Percentiles rank a stretch among this genome's conserved stretches.
Evolutionary conservation across 306 rosid genomes (phyloP).

Genomic region (Acacia melanoxylon): DNA sequence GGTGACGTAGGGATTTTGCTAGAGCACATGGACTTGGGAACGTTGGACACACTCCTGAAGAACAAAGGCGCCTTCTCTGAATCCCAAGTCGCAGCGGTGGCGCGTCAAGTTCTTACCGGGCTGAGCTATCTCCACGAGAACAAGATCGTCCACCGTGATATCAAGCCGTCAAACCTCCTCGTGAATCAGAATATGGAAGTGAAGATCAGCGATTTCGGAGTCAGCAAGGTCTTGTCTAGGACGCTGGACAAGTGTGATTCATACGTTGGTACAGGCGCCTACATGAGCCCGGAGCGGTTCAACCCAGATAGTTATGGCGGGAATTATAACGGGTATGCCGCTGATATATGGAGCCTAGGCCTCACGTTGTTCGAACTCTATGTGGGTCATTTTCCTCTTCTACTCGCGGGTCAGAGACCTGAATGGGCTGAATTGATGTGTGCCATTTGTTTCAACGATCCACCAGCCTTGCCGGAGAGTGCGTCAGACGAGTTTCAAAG

Average conservation of each 20-base stretch:
- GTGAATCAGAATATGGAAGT: slow-evolving; percentile 57
- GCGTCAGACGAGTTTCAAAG: slow-evolving; percentile 58
- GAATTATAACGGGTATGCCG: slow-evolving; percentile 73
- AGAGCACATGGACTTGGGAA: slow-evolving; percentile 79
- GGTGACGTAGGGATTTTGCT: slow-evolving; percentile 71
- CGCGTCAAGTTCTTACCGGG: slow-evolving; percentile 67
- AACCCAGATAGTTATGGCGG: slow-evolving; percentile 83
- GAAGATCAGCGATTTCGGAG: slow-evolving; percentile 85
- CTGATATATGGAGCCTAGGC: slow-evolving; percentile 90
- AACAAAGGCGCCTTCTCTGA: slow-evolving; percentile 58
- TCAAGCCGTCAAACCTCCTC: slow-evolving; percentile 74
- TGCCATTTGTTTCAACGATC: slow-evolving; percentile 82
- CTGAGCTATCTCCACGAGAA: slow-evolving; percentile 69
- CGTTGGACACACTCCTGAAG: slow-evolving; percentile 50
- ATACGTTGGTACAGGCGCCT: slow-evolving; percentile 88
- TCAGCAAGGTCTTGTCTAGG: slow-evolving; percentile 69
- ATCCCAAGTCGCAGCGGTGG: slow-evolving; percentile 42
- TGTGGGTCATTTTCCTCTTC: slow-evolving; percentile 78
- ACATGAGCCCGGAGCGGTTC: slow-evolving; percentile 94
- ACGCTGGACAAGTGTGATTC: slow-evolving; percentile 73
- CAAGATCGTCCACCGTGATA: slow-evolving; percentile 78
- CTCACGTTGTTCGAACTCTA: slow-evolving; percentile 81
- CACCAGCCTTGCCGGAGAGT: slow-evolving; percentile 56
- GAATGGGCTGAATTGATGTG: slow-evolving; percentile 86
- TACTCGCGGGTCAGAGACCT: slow-evolving; percentile 79